Conservation (phyloP, 2,329 filamentous ascomycete genomes). For the Lasiodiplodia hormozganensis region DNA sequence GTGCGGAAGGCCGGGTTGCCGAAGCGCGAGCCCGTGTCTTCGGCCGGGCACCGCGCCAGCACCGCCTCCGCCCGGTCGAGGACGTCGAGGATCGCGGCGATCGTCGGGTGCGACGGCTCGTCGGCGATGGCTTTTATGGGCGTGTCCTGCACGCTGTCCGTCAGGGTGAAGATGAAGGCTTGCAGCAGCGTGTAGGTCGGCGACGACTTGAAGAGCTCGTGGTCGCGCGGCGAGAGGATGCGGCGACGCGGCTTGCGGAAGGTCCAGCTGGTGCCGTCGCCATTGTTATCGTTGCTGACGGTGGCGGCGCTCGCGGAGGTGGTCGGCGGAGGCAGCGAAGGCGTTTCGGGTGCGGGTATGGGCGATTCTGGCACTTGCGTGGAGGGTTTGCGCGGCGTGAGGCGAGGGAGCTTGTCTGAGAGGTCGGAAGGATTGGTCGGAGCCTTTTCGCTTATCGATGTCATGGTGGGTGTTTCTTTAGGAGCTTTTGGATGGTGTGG, state of each 20-base stretch:
- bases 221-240: constrained; percentile 82
- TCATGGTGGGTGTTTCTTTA: not conserved
- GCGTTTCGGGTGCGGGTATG: constrained; percentile 75
- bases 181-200: constrained; percentile 77
- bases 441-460: constrained; percentile 1
- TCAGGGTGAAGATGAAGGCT: constrained; percentile 85
- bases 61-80: constrained; percentile 72
- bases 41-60: constrained; percentile 73
- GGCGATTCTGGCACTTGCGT: constrained; percentile 33
- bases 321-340: constrained; percentile 68
- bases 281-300: constrained; percentile 45
- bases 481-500: not conserved
- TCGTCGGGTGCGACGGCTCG: constrained; percentile 53
- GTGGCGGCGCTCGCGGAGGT: constrained; percentile 57
- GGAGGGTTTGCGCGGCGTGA: constrained; percentile 44
- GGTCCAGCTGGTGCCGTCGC: constrained; percentile 45
- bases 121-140: constrained; percentile 66
- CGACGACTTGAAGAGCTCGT: constrained; percentile 80
- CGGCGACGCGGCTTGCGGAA: constrained; percentile 76
- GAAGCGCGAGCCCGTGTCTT: constrained; percentile 88
- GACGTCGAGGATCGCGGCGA: constrained; percentile 71
- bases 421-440: constrained; percentile 34
- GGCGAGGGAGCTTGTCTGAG: constrained; percentile 42
- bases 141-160: constrained; percentile 77
- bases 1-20: constrained; percentile 90